These are phyloP conservation scores for Bruguiera sexangula DNA, from an alignment of 345 rosid genomes.

Conservation along the genomic window DNA sequence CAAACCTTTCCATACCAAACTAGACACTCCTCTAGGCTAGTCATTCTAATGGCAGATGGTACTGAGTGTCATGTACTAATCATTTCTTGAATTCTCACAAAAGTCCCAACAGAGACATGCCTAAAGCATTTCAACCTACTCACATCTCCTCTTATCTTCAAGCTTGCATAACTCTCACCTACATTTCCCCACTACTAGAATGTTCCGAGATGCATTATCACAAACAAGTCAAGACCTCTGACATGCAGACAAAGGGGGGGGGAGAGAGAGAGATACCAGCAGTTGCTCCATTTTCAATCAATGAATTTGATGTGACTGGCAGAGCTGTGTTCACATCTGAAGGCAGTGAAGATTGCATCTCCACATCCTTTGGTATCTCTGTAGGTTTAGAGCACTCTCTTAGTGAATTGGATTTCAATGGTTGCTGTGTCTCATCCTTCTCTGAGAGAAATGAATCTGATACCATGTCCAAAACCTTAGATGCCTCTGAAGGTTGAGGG, in stretches of 20 bases:
- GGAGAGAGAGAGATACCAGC: conserved; percentile 35
- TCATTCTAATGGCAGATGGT: too few relatives aligned
- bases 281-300: conserved; percentile 27
- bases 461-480: conserved; percentile 38
- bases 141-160: neutral
- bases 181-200: neutral
- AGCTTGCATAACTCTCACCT: neutral
- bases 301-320: conserved; percentile 14
- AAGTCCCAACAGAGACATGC: too few relatives aligned
- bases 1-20: neutral
- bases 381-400: conserved; percentile 28
- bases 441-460: conserved; percentile 36
- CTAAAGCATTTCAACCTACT: too few relatives aligned
- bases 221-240: neutral
- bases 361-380: conserved; percentile 39
- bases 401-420: conserved; percentile 26
- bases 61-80: too few relatives aligned
- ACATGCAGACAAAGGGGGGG: neutral
- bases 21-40: neutral
- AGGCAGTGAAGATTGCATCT: conserved; percentile 35
- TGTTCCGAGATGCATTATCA: conserved; percentile 2
- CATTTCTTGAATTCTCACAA: too few relatives aligned
- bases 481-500: conserved; percentile 31
- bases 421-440: conserved; percentile 38
- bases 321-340: conserved; percentile 22